These are phyloP conservation scores for Diaporthe ilicicola DNA, from an alignment of 2,329 filamentous ascomycete genomes.

Conservation along the genomic window DNA sequence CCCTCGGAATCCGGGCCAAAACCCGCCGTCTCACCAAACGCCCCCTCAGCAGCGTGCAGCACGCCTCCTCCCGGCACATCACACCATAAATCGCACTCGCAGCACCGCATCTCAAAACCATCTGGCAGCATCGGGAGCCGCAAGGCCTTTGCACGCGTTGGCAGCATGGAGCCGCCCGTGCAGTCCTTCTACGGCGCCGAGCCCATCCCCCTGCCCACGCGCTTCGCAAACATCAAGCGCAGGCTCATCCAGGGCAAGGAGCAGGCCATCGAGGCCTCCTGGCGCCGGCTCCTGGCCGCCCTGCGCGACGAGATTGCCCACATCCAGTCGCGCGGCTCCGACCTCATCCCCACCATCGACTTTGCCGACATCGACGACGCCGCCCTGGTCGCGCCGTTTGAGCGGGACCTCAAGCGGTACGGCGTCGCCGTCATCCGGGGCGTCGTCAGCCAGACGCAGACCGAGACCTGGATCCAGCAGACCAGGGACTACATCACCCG, in stretches of 20 bases:
- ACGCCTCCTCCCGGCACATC: slow-evolving; percentile 18
- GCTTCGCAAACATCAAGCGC: slow-evolving; percentile 65
- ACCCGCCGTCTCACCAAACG: slow-evolving; percentile 2
- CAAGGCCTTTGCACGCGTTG: slow-evolving; percentile 40
- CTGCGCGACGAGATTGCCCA: slow-evolving; percentile 61
- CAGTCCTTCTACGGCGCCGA: slow-evolving; percentile 66
- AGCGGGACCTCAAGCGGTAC: slow-evolving; percentile 64
- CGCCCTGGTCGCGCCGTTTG: slow-evolving; percentile 62
- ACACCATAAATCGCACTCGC: slow-evolving; percentile 31
- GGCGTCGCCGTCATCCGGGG: slow-evolving; percentile 73
- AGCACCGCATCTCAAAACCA: slow-evolving; percentile 31
- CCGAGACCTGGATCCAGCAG: slow-evolving; percentile 65
- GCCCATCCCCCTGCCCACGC: slow-evolving; percentile 65
- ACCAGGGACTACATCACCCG: slow-evolving; percentile 67
- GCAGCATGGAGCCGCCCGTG: slow-evolving; percentile 57
- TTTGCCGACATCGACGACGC: slow-evolving; percentile 58
- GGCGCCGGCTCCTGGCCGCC: slow-evolving; percentile 61
- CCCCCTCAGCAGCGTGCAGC: slow-evolving; percentile 5
- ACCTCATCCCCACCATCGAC: slow-evolving; percentile 65
- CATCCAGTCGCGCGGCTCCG: slow-evolving; percentile 58
- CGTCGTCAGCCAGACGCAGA: slow-evolving; percentile 66
- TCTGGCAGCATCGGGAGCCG: slow-evolving; percentile 32
- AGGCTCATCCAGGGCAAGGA: slow-evolving; percentile 64
- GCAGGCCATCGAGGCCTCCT: slow-evolving; percentile 60
- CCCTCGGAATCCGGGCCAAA: slow-evolving; percentile 26